Conservation (phyloP, 768 basidiomycete species). For the Exidia glandulosa region DNA sequence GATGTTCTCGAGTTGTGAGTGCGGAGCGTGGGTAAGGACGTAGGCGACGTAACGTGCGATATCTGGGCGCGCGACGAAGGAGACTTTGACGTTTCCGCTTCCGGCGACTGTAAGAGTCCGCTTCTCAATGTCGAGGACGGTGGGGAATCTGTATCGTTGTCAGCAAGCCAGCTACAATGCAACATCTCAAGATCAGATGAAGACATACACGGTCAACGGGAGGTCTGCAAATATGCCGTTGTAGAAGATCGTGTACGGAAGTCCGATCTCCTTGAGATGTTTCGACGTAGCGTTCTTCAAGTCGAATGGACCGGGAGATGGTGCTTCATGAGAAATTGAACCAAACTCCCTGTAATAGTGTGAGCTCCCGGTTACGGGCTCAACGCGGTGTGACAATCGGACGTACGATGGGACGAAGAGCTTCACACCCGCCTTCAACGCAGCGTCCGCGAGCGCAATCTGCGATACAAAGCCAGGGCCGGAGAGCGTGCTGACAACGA, state of each 20-base stretch:
- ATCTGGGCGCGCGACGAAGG: conserved; percentile 11
- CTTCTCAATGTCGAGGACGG: conserved; percentile 6
- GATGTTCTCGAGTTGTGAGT: conserved; percentile 11
- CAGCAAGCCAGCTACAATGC: not conserved
- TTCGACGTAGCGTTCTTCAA: not conserved
- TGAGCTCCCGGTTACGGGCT: not conserved
- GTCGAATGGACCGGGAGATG: not conserved
- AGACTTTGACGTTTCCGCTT: conserved; percentile 4
- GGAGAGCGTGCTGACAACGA: not conserved
- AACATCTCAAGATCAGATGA: not conserved
- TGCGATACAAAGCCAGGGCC: conserved; percentile 3
- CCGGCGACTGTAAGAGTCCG: conserved; percentile 10
- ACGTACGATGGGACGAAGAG: conserved; percentile 17
- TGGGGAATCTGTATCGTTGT: not conserved
- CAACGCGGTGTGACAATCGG: not conserved
- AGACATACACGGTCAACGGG: not conserved
- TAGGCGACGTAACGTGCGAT: conserved; percentile 11
- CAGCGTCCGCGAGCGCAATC: conserved; percentile 8
- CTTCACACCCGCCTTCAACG: conserved; percentile 16
- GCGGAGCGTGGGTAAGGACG: conserved; percentile 7
- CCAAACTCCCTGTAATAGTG: not conserved
- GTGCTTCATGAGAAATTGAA: not conserved
- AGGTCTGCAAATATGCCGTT: conserved; percentile 7
- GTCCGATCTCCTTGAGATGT: conserved; percentile 1
- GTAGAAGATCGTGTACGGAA: conserved; percentile 11